A percentile compares a stretch with the other conserved stretches of the same genome.
Conservation (phyloP, 305 asterid species). For the Plantago rigida region DNA sequence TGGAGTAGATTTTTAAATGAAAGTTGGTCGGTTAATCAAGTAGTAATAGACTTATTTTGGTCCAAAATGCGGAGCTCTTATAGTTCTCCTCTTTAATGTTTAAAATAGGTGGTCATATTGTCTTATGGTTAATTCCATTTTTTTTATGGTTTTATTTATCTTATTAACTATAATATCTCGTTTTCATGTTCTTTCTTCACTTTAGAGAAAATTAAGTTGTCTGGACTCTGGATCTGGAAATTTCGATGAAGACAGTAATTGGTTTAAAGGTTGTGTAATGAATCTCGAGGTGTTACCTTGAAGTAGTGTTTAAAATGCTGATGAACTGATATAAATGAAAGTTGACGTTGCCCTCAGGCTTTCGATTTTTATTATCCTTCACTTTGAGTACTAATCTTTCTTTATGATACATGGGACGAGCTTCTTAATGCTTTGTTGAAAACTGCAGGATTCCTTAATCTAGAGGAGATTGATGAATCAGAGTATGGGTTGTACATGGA, state of each 20-base stretch:
- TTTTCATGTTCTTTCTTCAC: background rate
- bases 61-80: too few species aligned
- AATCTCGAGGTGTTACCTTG: background rate
- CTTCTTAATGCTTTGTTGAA: constrained; percentile 11
- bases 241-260: background rate
- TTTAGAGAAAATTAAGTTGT: background rate
- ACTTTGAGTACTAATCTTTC: background rate
- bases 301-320: background rate
- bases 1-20: background rate
- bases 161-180: background rate
- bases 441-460: constrained; percentile 66
- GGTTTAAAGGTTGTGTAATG: background rate
- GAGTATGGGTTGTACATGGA: constrained; percentile 58
- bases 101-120: too few species aligned
- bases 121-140: too few species aligned
- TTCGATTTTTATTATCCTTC: background rate
- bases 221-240: too few species aligned
- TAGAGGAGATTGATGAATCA: constrained; percentile 84
- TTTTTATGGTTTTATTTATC: too few species aligned
- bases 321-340: background rate
- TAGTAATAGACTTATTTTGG: too few species aligned
- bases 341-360: background rate
- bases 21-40: too few species aligned
- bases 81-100: too few species aligned
- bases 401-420: background rate